Percentiles rank a stretch among this genome's conserved stretches.
Conservation (phyloP, 768 basidiomycete species). For the Trametes punicea region DNA sequence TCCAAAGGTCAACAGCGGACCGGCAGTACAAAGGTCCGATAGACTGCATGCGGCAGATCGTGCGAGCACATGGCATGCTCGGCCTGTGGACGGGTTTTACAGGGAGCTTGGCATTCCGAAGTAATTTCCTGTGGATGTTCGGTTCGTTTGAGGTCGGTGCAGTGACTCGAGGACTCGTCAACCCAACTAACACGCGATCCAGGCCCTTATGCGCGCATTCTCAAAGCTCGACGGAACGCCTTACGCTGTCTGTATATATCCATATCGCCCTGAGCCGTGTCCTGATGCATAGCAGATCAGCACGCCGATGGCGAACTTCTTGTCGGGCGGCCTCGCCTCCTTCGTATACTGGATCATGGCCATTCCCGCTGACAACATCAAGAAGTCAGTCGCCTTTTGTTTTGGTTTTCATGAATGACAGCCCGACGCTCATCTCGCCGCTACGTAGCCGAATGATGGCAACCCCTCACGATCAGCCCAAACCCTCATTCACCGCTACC, state of each 20-base stretch:
- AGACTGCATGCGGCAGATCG: slow-evolving; percentile 63
- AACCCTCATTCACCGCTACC: slow-evolving; percentile 48
- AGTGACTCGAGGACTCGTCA: too few relatives aligned
- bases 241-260: slow-evolving; percentile 46
- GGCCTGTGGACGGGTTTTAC: slow-evolving; percentile 78
- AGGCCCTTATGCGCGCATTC: slow-evolving; percentile 63
- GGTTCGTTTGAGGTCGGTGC: slow-evolving; percentile 56
- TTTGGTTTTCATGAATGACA: too few relatives aligned
- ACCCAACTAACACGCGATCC: not conserved
- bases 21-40: slow-evolving; percentile 63
- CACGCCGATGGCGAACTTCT: slow-evolving; percentile 57
- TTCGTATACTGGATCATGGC: slow-evolving; percentile 67
- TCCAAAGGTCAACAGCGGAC: slow-evolving; percentile 46
- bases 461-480: slow-evolving; percentile 35
- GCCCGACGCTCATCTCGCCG: not conserved
- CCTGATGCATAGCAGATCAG: slow-evolving; percentile 43
- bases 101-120: slow-evolving; percentile 67
- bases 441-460: slow-evolving; percentile 61
- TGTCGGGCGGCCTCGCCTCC: slow-evolving; percentile 60
- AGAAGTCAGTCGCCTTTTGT: slow-evolving; percentile 53
- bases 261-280: not conserved
- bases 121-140: slow-evolving; percentile 81
- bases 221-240: slow-evolving; percentile 52
- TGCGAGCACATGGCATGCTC: slow-evolving; percentile 53
- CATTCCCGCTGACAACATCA: slow-evolving; percentile 77